Conservation (phyloP, 352 stramenopile species). For the Phytophthora hybrid region DNA sequence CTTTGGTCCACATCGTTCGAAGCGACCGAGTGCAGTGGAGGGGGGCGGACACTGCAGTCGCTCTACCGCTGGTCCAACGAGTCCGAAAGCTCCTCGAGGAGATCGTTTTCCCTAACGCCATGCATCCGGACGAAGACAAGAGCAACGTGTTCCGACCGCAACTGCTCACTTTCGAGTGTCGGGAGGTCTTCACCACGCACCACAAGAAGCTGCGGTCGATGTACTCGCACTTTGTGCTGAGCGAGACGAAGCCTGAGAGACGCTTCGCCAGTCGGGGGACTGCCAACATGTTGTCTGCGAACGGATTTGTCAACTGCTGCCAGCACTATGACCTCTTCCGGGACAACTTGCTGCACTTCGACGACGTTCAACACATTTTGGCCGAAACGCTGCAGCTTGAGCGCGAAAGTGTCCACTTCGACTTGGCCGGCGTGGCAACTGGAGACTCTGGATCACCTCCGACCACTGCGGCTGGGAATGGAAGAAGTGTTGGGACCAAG, state of each 20-base stretch:
- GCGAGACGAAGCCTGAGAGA: conserved; percentile 11
- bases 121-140: conserved; percentile 54
- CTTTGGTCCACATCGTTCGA: conserved; percentile 58
- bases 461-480: not conserved
- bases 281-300: conserved; percentile 54
- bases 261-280: conserved; percentile 9
- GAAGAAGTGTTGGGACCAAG: conserved; percentile 1
- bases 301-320: conserved; percentile 55
- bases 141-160: conserved; percentile 60
- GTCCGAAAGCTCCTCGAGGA: conserved; percentile 62
- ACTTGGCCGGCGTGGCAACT: conserved; percentile 6
- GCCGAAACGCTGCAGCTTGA: conserved; percentile 70
- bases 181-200: conserved; percentile 60
- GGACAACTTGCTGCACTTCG: conserved; percentile 67
- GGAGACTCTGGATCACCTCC: not conserved
- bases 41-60: not conserved
- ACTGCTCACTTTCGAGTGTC: conserved; percentile 58
- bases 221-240: conserved; percentile 53
- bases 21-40: conserved; percentile 48
- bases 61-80: conserved; percentile 44
- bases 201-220: conserved; percentile 52
- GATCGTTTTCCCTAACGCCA: conserved; percentile 60
- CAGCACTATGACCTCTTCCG: conserved; percentile 65
- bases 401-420: conserved; percentile 60
- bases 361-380: conserved; percentile 70